Base-by-base conservation (phyloP, 139 green algal genomes). In the Yamagishiella unicocca region DNA sequence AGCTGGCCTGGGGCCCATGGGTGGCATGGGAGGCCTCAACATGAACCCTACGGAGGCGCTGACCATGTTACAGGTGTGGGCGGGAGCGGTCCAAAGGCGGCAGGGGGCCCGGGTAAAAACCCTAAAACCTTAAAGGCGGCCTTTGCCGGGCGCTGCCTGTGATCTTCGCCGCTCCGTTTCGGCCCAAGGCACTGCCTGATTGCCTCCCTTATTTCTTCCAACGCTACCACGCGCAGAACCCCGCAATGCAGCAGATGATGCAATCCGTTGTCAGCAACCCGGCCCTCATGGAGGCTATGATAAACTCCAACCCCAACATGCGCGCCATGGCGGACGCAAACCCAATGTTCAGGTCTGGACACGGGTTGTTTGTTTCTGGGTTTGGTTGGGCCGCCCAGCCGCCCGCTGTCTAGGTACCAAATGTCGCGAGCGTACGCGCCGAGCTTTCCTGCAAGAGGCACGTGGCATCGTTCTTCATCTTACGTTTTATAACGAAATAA, bases 231-330 rank as follows among this genome's bases (percentile, higher is more conserved):
- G 24, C 64, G n/a, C 61, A 95, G 88, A 94, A 97, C 87, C 93
- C 93, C 4, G 84, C 66, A 33, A 93, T 97, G 91, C 90, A 95
- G 71, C 75, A 95, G 66, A 96, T 96, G 92, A 93, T 98, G 93
- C 78, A 88, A 3, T 73, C 33, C 19, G 89, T 99, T 76, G 88
- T 96, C 84, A 88, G 83, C 71, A 92, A 94, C 29, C 96, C 96
- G 4, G 89, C 86, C 14, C 78, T 96, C 66, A 92, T 97, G 87
- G 89, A 96, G 64, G 74, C 82, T 42, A 92, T 97, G 88, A 75
- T 94, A 9, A 73, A 89, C 35, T 74, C 71, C 50, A 94, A 96
- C 89, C 93, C 93, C 27, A 74, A 89, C 78, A 53, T 96, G 82
- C 83, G 88, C 53, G 62, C 54, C 4, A 90, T 92, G 84, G 71